phyloP scores from a whole-genome alignment of 2,329 filamentous ascomycete genomes.

The Pyrenophora seminiperda region DNA sequence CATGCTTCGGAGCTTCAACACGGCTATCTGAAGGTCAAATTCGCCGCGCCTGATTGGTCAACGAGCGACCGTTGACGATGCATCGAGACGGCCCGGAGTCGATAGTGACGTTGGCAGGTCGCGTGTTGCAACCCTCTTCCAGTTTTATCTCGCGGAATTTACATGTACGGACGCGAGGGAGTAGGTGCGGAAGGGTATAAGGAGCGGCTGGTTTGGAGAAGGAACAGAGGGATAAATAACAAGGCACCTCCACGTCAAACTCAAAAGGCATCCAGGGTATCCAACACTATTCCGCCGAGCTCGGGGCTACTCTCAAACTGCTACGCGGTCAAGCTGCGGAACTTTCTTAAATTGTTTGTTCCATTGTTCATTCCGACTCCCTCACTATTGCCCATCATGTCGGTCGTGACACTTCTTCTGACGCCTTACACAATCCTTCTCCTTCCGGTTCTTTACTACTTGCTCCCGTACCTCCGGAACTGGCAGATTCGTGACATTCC shows the following conservation, averaged over 20 bases:
- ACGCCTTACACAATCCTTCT: constrained; percentile 56
- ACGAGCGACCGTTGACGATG: neutral
- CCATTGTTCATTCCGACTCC: neutral
- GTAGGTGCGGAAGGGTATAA: constrained; percentile 5
- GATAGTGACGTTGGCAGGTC: constrained; percentile 16
- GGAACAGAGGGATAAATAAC: too few species aligned
- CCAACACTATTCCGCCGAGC: constrained; percentile 1
- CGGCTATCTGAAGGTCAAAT: constrained; percentile 22
- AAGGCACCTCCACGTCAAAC: too few species aligned
- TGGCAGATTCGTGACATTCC: constrained; percentile 62
- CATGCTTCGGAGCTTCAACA: constrained; percentile 23
- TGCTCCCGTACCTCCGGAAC: constrained; percentile 66
- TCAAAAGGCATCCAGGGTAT: neutral
- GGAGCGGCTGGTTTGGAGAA: neutral
- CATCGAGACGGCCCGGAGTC: constrained; percentile 2
- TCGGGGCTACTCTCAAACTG: neutral
- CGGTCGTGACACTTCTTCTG: constrained; percentile 47
- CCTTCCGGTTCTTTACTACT: constrained; percentile 59
- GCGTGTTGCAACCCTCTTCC: constrained; percentile 14
- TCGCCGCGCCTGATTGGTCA: constrained; percentile 20
- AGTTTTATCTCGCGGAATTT: neutral
- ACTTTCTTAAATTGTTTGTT: neutral
- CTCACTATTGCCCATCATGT: constrained; percentile 29
- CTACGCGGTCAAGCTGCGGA: neutral
- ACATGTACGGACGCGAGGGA: neutral